These are phyloP conservation scores for Dalbergia oliveri DNA, from an alignment of 306 rosid species.

Conservation along the genomic window DNA sequence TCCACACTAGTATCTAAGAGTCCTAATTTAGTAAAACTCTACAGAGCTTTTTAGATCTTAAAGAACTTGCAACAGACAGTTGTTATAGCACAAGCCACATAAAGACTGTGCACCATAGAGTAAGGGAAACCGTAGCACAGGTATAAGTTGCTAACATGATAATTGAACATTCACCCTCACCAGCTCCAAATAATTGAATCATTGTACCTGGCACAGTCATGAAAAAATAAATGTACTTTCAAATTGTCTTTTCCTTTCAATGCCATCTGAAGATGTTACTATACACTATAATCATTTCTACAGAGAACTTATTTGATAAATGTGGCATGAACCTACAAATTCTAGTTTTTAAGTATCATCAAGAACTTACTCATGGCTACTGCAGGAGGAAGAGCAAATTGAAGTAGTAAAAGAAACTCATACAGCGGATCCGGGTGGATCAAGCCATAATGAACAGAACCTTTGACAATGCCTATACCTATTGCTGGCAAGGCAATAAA, in stretches of 20 bases:
- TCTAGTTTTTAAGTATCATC: not conserved
- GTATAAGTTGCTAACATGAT: conserved; percentile 46
- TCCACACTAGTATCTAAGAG: not conserved
- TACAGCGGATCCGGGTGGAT: conserved; percentile 48
- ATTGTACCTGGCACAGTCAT: conserved; percentile 29
- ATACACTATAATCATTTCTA: too few relatives aligned
- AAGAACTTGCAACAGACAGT: not conserved
- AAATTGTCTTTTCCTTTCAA: too few relatives aligned
- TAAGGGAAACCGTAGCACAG: conserved; percentile 33
- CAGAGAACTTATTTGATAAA: too few relatives aligned
- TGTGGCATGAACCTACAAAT: too few relatives aligned
- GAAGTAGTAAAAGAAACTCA: conserved; percentile 51
- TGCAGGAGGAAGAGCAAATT: conserved; percentile 51
- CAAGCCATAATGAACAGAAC: conserved; percentile 38
- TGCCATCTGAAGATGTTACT: too few relatives aligned
- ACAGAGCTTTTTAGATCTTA: too few relatives aligned
- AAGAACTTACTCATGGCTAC: conserved; percentile 37
- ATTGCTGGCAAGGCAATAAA: conserved; percentile 41
- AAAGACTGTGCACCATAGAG: conserved; percentile 46
- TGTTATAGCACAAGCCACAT: conserved; percentile 42
- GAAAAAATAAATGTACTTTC: not conserved
- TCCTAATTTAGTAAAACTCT: not conserved
- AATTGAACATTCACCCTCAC: conserved; percentile 46
- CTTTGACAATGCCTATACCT: conserved; percentile 46
- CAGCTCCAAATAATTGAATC: conserved; percentile 38